Evolutionary conservation across 2,329 filamentous ascomycete genomes (phyloP), one percentile per base, ranked within the genome.

Genomic region (Colletotrichum sp.): DNA sequence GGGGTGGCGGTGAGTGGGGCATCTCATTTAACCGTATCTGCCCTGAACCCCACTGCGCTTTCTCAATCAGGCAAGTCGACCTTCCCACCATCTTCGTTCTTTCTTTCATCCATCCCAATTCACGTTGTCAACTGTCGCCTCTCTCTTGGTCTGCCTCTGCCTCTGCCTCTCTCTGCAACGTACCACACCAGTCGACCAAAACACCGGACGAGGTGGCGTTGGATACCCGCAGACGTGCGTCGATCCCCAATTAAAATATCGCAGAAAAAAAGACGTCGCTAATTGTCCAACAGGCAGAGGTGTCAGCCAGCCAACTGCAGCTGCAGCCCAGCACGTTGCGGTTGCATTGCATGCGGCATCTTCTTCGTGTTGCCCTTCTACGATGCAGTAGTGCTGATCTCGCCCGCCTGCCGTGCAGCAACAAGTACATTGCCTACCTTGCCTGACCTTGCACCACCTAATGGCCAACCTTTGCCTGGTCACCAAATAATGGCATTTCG

Each of bases 21-120:
- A 24, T n/a, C 74, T 76, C 70, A 76, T 76, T 73, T 76, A 76
- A 76, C 74, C 71, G 74, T 76, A 76, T 76, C 74, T 76, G 39
- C 34, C 15, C 60, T 30, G 66, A 39, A 16, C 39, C 44, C 71
- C 71, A 60, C 34, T 16, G 21, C 24, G 26, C 18, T 36, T 49
- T 21, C 34, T 65, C 24, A 21, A 64, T 71, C 18, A 71, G 69
- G 69, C 24, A 71, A 71, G 69, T 71, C 55, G 8, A 16, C 36
- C 24, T 12, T 49, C 39, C 39, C 39, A 49, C 39, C 39, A 49
- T 49, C 18, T n/a, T n/a, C 18, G 4, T 26, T 9, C 21, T 62
- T 36, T 57, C 13, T 34, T 32, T 57, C 13, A 44, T 21, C 34
- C 65, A 24, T 26, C 39, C 18, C 44, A 21, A 52, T 52, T 21